phyloP scores from a whole-genome alignment of 2,329 filamentous ascomycete genomes.

The Aureobasidium sp. region DNA sequence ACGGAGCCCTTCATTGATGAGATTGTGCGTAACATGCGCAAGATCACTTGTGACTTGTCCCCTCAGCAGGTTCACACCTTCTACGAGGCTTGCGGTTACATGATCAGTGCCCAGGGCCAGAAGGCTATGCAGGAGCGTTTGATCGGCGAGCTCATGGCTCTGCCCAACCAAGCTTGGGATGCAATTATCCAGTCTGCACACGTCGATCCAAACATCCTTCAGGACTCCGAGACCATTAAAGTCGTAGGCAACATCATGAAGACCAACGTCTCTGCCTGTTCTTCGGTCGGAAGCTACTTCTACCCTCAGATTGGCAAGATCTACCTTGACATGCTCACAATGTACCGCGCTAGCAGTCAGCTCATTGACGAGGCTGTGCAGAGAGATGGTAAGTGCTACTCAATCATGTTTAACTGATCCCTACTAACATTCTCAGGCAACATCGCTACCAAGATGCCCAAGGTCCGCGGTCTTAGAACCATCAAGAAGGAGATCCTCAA shows the following conservation, averaged over 20 bases:
- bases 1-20: conserved; percentile 96
- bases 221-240: conserved; percentile 94
- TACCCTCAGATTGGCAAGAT: conserved; percentile 97
- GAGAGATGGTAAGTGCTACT: conserved; percentile 55
- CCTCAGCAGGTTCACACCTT: conserved; percentile 98
- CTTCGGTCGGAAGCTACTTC: conserved; percentile 93
- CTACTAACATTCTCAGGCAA: conserved; percentile 51
- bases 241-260: conserved; percentile 99
- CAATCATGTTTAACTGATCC: too few relatives aligned
- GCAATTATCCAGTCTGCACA: conserved; percentile 85
- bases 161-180: conserved; percentile 93
- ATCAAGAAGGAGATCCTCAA: conserved; percentile 99
- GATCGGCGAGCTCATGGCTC: conserved; percentile 82
- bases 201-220: conserved; percentile 73
- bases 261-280: conserved; percentile 97
- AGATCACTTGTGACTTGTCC: conserved; percentile 89
- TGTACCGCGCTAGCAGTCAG: conserved; percentile 96
- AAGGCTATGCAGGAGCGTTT: conserved; percentile 88
- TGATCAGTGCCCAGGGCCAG: conserved; percentile 97
- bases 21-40: conserved; percentile 89
- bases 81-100: conserved; percentile 97
- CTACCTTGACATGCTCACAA: conserved; percentile 96
- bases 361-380: conserved; percentile 91
- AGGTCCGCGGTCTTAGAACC: conserved; percentile 85
- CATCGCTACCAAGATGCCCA: conserved; percentile 94